Evolutionary conservation across 768 basidiomycete genomes (phyloP), one percentile per base, ranked within the genome.

Genomic region (Boletales sp.): DNA sequence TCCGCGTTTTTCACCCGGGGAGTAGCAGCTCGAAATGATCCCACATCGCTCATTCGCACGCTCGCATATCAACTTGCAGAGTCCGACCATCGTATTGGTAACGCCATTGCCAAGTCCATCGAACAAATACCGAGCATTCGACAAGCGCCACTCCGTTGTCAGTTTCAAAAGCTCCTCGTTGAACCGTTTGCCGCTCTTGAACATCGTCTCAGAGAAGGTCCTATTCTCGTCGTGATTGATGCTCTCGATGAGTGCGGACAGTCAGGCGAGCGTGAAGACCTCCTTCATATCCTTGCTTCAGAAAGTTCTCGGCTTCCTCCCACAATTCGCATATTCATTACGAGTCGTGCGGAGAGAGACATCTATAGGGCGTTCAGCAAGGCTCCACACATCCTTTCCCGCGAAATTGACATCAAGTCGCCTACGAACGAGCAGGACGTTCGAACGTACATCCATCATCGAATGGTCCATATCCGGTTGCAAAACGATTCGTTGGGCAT

Each of bases 1-100:
- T 72, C 69, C 42, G 36, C 54, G 2, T 68, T 72, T 36, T 72
- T 73, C 55, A 59, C 65, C 15, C 64, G 72, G 9, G 60, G 64
- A 12, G 42, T 70, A 5, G 58, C 57, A 4, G 52, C 60, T 42
- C 56, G 67, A 9, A 67, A 59, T 8, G 63, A 72, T 19, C 61
- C 70, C 8, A 40, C 58, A 1, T 8, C 53, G 18, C 62, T 72
- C 44, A 58, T 72, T 34, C 61, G 69, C 32, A 72, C 70, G 27
- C 49, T 72, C 24, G 70, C 70, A 0, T 64, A 64, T 43, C 70
- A 70, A 13, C 63, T 73, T 5, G 66, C 56, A 1, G 57, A 59
- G 18, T 72, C 69, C 36, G 66, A 70, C 30, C 45, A 45, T 24
- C 69, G 67, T 12, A 59, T 69, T 13, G 61, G 60, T 15, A 54